phyloP scores from a whole-genome alignment of 768 basidiomycete genomes.

The Lentinula detonsa region DNA sequence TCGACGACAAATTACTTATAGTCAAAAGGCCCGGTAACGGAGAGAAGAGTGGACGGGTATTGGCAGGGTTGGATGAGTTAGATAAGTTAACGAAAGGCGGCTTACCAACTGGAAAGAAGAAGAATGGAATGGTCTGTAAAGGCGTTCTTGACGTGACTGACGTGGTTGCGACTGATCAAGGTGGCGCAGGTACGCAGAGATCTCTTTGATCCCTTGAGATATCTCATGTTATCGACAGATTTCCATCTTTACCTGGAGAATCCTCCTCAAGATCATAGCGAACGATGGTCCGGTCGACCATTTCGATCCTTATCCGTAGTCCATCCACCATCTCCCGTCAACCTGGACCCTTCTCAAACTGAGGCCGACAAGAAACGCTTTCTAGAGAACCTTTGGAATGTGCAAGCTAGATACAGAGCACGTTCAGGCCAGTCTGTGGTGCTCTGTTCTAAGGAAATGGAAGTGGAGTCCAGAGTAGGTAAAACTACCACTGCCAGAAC shows the following conservation, averaged over 20 bases:
- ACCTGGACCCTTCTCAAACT: slow-evolving; percentile 60
- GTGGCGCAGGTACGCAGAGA: slow-evolving; percentile 61
- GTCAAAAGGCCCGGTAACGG: slow-evolving; percentile 78
- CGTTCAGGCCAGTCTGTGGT: slow-evolving; percentile 69
- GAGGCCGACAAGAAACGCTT: slow-evolving; percentile 74
- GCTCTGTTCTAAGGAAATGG: slow-evolving; percentile 62
- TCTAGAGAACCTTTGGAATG: slow-evolving; percentile 83
- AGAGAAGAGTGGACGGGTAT: slow-evolving; percentile 64
- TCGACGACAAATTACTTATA: slow-evolving; percentile 90
- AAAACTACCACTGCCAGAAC: slow-evolving; percentile 64
- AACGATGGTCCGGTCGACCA: slow-evolving; percentile 83
- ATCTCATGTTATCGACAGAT: slow-evolving; percentile 37
- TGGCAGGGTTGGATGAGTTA: slow-evolving; percentile 74
- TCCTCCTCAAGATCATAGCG: slow-evolving; percentile 75
- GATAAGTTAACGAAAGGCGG: slow-evolving; percentile 68
- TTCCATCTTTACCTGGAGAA: slow-evolving; percentile 82
- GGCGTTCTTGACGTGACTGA: slow-evolving; percentile 84
- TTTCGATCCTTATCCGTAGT: slow-evolving; percentile 78
- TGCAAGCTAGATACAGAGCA: slow-evolving; percentile 77
- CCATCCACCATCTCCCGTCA: slow-evolving; percentile 61
- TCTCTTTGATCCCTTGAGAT: neutral
- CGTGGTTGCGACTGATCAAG: slow-evolving; percentile 76
- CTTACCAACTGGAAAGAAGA: slow-evolving; percentile 61
- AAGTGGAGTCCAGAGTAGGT: slow-evolving; percentile 65
- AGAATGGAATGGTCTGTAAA: slow-evolving; percentile 77